phyloP scores from a whole-genome alignment of 345 rosid species.

The Aegle marmelos region DNA sequence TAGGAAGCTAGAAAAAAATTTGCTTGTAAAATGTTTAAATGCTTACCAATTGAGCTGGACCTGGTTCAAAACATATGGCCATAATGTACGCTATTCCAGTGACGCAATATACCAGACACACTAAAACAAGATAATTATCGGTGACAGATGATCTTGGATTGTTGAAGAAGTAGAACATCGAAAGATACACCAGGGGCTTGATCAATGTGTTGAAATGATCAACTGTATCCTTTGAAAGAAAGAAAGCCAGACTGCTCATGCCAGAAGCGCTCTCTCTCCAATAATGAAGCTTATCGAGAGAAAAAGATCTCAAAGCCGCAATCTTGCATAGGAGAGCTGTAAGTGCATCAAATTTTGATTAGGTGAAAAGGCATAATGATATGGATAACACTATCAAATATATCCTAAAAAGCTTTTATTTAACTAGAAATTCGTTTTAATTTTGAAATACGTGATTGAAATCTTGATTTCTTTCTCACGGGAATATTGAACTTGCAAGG shows the following conservation, averaged over 20 bases:
- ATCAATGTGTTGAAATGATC: slow-evolving; percentile 87
- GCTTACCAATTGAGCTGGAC: slow-evolving; percentile 97
- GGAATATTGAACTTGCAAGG: background rate
- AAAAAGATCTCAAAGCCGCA: slow-evolving; percentile 89
- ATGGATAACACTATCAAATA: background rate
- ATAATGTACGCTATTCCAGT: slow-evolving; percentile 84
- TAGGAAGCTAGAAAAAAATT: background rate
- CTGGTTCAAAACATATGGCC: slow-evolving; percentile 77
- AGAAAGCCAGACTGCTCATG: slow-evolving; percentile 94
- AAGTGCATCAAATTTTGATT: slow-evolving; percentile 13
- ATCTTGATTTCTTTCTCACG: too few species aligned
- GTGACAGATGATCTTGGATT: slow-evolving; percentile 76
- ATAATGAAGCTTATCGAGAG: slow-evolving; percentile 86
- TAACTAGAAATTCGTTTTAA: background rate
- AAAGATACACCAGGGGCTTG: slow-evolving; percentile 85
- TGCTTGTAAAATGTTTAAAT: background rate
- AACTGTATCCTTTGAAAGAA: slow-evolving; percentile 83
- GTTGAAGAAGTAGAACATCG: slow-evolving; percentile 99
- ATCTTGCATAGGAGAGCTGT: slow-evolving; percentile 93
- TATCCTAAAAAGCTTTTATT: background rate
- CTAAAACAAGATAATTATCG: slow-evolving; percentile 74
- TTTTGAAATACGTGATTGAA: too few species aligned
- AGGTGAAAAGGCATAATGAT: background rate
- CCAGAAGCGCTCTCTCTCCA: slow-evolving; percentile 97
- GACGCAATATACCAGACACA: slow-evolving; percentile 90